phyloP scores from a whole-genome alignment of 768 basidiomycete genomes.

The Lactarius akahatsu region DNA sequence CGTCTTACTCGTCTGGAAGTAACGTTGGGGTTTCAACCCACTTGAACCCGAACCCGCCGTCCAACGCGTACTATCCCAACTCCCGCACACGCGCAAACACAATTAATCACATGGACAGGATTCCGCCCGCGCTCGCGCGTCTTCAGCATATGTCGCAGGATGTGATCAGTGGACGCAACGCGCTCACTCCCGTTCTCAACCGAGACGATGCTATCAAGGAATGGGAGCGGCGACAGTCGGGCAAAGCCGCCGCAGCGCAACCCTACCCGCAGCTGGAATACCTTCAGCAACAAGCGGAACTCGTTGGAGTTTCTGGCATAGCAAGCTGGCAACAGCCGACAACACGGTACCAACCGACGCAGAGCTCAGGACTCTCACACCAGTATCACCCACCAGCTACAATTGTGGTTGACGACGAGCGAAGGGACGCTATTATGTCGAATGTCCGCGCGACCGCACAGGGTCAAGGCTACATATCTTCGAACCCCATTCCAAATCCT shows the following conservation, averaged over 20 bases:
- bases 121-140: slow-evolving; percentile 92
- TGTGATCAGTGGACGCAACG: slow-evolving; percentile 72
- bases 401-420: slow-evolving; percentile 66
- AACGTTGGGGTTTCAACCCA: slow-evolving; percentile 28
- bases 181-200: slow-evolving; percentile 90
- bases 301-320: slow-evolving; percentile 63
- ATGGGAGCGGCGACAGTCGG: slow-evolving; percentile 89
- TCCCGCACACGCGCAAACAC: slow-evolving; percentile 85
- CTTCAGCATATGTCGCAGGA: slow-evolving; percentile 88
- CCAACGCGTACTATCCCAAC: slow-evolving; percentile 67
- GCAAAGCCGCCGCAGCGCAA: slow-evolving; percentile 65
- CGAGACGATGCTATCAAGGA: slow-evolving; percentile 93
- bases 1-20: slow-evolving; percentile 16
- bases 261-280: slow-evolving; percentile 90
- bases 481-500: slow-evolving; percentile 67
- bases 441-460: slow-evolving; percentile 68
- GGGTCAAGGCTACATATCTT: slow-evolving; percentile 31
- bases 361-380: slow-evolving; percentile 62
- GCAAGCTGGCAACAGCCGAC: slow-evolving; percentile 49
- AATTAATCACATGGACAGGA: slow-evolving; percentile 84
- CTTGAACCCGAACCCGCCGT: slow-evolving; percentile 52
- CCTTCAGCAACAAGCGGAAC: slow-evolving; percentile 90
- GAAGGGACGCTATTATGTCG: slow-evolving; percentile 79
- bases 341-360: slow-evolving; percentile 54
- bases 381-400: slow-evolving; percentile 63